Base-by-base conservation (phyloP, 495 filamentous ascomycete species). In the Penicillium paradoxum region DNA sequence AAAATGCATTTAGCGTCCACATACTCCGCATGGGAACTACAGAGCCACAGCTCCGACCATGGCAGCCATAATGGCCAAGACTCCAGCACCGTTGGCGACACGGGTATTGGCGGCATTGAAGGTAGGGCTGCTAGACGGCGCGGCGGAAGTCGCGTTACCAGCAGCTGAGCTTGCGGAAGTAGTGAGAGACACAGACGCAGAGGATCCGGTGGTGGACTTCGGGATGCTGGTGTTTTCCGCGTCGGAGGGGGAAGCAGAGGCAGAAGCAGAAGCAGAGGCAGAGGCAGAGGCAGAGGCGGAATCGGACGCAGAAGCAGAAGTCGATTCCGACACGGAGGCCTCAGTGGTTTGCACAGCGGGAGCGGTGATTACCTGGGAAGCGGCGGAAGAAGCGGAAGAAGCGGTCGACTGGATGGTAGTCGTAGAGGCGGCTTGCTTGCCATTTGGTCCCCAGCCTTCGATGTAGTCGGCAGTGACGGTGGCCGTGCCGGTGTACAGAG, bases 401-500 rank as follows among this genome's bases (percentile, higher is more conserved):
- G 45, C 21, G 33, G 62, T 58, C n/a, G 54, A 49, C 7, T 47
- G 45, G 4, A 49, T 45, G 7, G 64, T 64, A 6, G 45, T 57
- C 6, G 58, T 58, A 1, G 56, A 49, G 9, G 60, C 56, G 14
- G 45, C 51, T 44, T 57, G 49, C 41, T 62, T 64, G 27, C 59
- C 63, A 19, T 54, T 62, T 33, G 64, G 66, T 0, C 64, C 66
- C 38, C 54, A 71, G 22, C 74, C 75, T 15, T 73, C 63, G 6
- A 81, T 59, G 59, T 70, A 83, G 51, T 60, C 73, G 4, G 80
- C 73, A 19, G 70, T 69, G 49, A 79, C 73, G 15, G 77, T 78
- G 19, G 68, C 78, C 7, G 81, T 83, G 38, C 83, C 83, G 2
- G 59, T 62, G 65, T 87, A 87, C 13, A 52, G 55, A 0, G 74